Percentiles rank a stretch among this genome's conserved stretches.
Evolutionary conservation across 352 stramenopile genomes (phyloP).

Genomic region (Aphanomyces stellatus): DNA sequence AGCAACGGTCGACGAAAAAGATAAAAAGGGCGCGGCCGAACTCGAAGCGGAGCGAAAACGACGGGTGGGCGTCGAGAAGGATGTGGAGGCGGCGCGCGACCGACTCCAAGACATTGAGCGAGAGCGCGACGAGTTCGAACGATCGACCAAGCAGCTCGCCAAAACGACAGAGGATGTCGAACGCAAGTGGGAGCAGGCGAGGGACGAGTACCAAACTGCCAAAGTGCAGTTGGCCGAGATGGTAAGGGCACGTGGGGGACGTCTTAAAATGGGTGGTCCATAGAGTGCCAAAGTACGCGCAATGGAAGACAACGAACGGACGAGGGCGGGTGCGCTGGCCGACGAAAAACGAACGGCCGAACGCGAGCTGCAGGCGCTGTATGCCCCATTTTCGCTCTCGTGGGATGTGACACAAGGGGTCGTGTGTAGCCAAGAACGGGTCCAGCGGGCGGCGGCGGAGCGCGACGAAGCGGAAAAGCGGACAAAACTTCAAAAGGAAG

Average conservation of each 20-base stretch:
- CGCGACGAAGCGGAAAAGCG: background rate
- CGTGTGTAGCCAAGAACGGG: background rate
- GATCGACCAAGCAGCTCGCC: background rate
- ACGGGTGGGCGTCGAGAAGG: background rate
- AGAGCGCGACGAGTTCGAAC: constrained; percentile 9
- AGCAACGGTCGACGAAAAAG: background rate
- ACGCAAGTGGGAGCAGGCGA: constrained; percentile 22
- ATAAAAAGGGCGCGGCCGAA: background rate
- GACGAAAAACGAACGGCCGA: background rate
- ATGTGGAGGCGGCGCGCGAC: constrained; percentile 1
- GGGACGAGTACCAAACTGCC: constrained; percentile 22
- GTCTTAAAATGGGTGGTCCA: no score
- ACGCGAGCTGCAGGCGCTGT: background rate
- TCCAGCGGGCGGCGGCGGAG: background rate
- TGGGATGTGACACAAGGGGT: background rate
- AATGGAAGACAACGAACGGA: constrained; percentile 27
- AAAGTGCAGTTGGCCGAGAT: constrained; percentile 20
- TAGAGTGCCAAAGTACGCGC: no score
- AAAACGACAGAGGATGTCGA: constrained; percentile 1
- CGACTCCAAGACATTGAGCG: constrained; percentile 16
- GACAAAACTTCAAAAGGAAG: constrained; percentile 9
- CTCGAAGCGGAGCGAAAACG: constrained; percentile 4
- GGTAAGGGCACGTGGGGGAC: no score
- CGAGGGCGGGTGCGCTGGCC: no score
- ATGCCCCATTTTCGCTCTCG: background rate